A percentile compares a stretch with the other conserved stretches of the same genome.
phyloP scores from a whole-genome alignment of 1,139 yeast genomes.

The Nakaseomyces nivariensis region DNA sequence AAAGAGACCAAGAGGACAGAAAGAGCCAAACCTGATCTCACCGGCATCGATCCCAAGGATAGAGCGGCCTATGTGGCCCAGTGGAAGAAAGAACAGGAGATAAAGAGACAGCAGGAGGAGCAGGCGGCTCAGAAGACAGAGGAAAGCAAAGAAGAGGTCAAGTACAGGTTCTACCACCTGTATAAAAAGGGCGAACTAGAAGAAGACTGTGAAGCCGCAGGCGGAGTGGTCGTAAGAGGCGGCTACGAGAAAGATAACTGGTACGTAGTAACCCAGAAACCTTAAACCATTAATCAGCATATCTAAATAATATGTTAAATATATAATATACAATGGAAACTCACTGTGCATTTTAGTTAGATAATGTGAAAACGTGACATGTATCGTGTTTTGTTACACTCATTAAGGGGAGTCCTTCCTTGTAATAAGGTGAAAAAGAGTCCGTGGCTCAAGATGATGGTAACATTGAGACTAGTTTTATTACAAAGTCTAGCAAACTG shows the following conservation, averaged over 20 bases:
- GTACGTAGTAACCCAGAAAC: slow-evolving; percentile 56
- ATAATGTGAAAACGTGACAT: too few species aligned
- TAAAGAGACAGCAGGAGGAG: slow-evolving; percentile 8
- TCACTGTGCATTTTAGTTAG: neutral
- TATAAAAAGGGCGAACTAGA: slow-evolving; percentile 76
- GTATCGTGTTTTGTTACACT: too few species aligned
- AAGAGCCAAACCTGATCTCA: slow-evolving; percentile 21
- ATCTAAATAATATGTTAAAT: slow-evolving; percentile 1
- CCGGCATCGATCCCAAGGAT: slow-evolving; percentile 20
- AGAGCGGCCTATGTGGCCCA: slow-evolving; percentile 22
- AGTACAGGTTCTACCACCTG: slow-evolving; percentile 79
- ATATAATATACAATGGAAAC: neutral
- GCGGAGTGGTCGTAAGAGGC: slow-evolving; percentile 50
- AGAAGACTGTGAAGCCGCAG: slow-evolving; percentile 57
- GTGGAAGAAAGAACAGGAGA: slow-evolving; percentile 23
- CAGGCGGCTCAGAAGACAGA: slow-evolving; percentile 14
- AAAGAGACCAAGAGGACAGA: slow-evolving; percentile 11
- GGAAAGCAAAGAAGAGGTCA: slow-evolving; percentile 33
- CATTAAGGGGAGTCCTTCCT: too few species aligned
- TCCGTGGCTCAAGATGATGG: too few species aligned
- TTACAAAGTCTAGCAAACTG: too few species aligned
- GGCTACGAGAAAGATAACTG: slow-evolving; percentile 95
- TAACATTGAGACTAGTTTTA: too few species aligned
- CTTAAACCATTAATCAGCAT: neutral
- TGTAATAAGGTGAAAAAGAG: too few species aligned